Base-by-base conservation (phyloP, 164 flowering plant species). In the Sedum album region DNA sequence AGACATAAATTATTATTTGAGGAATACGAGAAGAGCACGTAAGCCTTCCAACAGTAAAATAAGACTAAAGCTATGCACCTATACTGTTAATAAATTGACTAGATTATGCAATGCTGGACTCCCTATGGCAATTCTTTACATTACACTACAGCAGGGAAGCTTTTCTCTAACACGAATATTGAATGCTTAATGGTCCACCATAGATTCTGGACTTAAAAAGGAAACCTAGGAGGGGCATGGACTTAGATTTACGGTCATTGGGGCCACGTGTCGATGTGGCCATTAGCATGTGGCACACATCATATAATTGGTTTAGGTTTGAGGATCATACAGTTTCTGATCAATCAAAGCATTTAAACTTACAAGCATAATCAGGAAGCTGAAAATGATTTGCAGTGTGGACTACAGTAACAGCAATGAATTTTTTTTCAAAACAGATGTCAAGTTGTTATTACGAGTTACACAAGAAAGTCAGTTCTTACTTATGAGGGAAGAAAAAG, bases 11-110 rank as follows among this genome's bases (percentile, higher is more conserved):
- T 57, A 57, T 57, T 57, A 57, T 7, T 57, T 28, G 18, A 66
- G 75, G 78, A 72, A 73, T 65, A 66, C 7, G 33, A 57, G 33
- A 57, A 2, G 62, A 26, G 62, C 62, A 80, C 79, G 76, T 83
- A 81, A 79, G 72, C 74, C 62, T 28, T 57, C 62, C 62, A 57
- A 57, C 35, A 57, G 62, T 57, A 57, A 57, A 55, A 57, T 57
- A 57, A 57, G 62, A 26, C 7, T 28, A 28, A 57, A 57, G 6
- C 35, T 57, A 28, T 2, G 62, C 68, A 73, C 73, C 68, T 70
- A 71, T 44, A 31, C 23, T 17, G 60, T 23, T 31, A 64, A 21
- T 26, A 53, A 31, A 68, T 74, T 39, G 28, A 38, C 53, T 36
- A 73, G 57, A 33, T 68, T 55, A 42, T 30, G 33, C 62, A 67